Evolutionary conservation across 345 rosid species (phyloP).

Genomic region (Noccaea caerulescens): DNA sequence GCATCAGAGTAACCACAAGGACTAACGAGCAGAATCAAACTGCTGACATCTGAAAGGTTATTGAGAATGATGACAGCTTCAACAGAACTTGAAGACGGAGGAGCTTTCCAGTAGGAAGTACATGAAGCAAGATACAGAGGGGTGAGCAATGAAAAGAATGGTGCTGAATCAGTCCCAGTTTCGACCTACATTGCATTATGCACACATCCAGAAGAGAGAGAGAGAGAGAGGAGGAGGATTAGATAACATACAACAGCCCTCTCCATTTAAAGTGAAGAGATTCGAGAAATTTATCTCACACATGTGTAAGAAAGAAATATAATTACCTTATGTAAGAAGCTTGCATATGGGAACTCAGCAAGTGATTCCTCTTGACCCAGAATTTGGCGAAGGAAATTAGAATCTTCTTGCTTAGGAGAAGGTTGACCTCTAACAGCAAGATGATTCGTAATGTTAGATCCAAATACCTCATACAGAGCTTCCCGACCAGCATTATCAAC

Average conservation of each 20-base stretch:
- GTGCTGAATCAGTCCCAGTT: conserved; percentile 85
- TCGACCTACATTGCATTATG: conserved; percentile 65
- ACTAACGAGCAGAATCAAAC: conserved; percentile 81
- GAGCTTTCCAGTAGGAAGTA: conserved; percentile 87
- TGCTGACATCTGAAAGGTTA: conserved; percentile 76
- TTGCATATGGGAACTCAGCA: conserved; percentile 90
- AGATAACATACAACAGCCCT: conserved; percentile 9
- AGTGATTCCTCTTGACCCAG: conserved; percentile 76
- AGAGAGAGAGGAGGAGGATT: conserved; percentile 9
- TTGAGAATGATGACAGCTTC: conserved; percentile 77
- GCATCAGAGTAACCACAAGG: conserved; percentile 90
- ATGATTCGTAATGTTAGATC: conserved; percentile 50
- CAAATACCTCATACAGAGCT: conserved; percentile 69
- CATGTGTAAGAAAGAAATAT: conserved; percentile 15
- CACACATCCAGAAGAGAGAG: conserved; percentile 30
- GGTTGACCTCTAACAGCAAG: conserved; percentile 49
- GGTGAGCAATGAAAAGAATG: conserved; percentile 72
- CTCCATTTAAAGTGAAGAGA: not conserved
- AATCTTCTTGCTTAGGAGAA: conserved; percentile 45
- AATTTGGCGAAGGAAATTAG: conserved; percentile 51
- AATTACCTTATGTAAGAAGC: conserved; percentile 80
- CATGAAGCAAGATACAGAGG: conserved; percentile 62
- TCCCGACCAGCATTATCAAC: conserved; percentile 66
- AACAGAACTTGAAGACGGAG: conserved; percentile 57
- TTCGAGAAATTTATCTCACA: not conserved